Conservation (phyloP, 2,329 filamentous ascomycete genomes). For the Penicillium sp. region DNA sequence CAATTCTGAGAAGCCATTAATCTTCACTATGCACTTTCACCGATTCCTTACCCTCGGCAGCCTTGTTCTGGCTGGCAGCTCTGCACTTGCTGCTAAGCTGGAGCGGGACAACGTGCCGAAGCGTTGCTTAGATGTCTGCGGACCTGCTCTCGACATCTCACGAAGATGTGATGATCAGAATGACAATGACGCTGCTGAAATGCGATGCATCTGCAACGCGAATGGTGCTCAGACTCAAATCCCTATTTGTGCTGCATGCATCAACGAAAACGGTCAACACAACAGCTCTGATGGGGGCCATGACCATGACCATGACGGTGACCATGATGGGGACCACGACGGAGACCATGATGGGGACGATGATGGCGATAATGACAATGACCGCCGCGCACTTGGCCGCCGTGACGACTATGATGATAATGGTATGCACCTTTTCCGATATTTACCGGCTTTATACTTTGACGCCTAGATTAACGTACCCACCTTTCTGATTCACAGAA, state of each 20-base stretch:
- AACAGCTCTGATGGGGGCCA: slow-evolving; percentile 3
- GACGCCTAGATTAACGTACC: slow-evolving; percentile 5
- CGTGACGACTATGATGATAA: slow-evolving; percentile 17
- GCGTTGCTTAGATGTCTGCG: slow-evolving; percentile 24
- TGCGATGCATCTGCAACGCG: slow-evolving; percentile 27
- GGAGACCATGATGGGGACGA: slow-evolving; percentile 5
- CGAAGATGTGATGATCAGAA: slow-evolving; percentile 20
- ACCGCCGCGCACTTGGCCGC: too few species aligned
- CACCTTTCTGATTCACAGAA: slow-evolving; percentile 11
- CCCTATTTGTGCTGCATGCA: slow-evolving; percentile 30
- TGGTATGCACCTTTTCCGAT: slow-evolving; percentile 13
- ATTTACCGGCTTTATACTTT: not conserved
- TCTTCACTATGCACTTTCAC: slow-evolving; percentile 17
- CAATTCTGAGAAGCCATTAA: not conserved
- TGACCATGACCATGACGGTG: slow-evolving; percentile 16
- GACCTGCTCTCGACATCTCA: slow-evolving; percentile 19
- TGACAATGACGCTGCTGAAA: slow-evolving; percentile 22
- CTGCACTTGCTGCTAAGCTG: slow-evolving; percentile 21
- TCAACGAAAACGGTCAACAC: slow-evolving; percentile 20
- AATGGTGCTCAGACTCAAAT: slow-evolving; percentile 20
- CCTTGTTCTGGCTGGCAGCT: slow-evolving; percentile 20
- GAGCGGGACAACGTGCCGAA: slow-evolving; percentile 26
- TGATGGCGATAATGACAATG: too few species aligned
- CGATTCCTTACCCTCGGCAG: slow-evolving; percentile 20
- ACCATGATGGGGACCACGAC: slow-evolving; percentile 11